Evolutionary conservation across 2,329 filamentous ascomycete genomes (phyloP), one percentile per base, ranked within the genome.

Genomic region (Microsporum audouinii): DNA sequence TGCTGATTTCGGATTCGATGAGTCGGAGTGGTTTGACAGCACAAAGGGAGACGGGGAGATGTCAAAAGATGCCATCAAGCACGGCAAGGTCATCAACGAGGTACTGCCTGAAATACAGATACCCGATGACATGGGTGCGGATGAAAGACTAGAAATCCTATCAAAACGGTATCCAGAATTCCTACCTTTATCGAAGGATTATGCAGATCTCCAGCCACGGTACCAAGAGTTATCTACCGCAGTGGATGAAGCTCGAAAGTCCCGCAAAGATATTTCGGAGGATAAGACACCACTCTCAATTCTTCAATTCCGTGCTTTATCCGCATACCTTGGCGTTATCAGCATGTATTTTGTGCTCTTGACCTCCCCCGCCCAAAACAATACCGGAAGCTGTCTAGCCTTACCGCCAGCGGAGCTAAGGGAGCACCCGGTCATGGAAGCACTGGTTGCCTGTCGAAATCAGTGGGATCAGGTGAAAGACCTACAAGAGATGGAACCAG

Each of bases 261-360:
- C 83, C 59, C 70, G 73, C 27, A 64, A 76, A 60, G 65, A 71
- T 29, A 62, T 63, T 17, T 61, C 65, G 41, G 65, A 69, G 75
- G 8, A 76, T 72, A 63, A 79, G 23, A 65, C 65, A 23, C 63
- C 69, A 2, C 72, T 87, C n/a, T 77, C 82, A 27, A 78, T 85
- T 6, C 80, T 89, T 62, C 94, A 92, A 72, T 86, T 88, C 71
- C 86, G 89, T 72, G 85, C 91, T 8, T 79, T 95, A 43, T 87
- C 89, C 3, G 89, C 91, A 63, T 97, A 99, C 71, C 79, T 97
- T 29, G 90, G 88, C 49, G 82, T 89, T 0, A 79, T 99, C 66
- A 87, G 88, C 57, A 91, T 96, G 84, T 99, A 99, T 74, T 96
- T 99, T 72, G 89, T 91, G 41, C 82, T 97, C 39, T 77, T 99